phyloP scores from a whole-genome alignment of 1,284 basidiomycete genomes.

The Naganishia albida region DNA sequence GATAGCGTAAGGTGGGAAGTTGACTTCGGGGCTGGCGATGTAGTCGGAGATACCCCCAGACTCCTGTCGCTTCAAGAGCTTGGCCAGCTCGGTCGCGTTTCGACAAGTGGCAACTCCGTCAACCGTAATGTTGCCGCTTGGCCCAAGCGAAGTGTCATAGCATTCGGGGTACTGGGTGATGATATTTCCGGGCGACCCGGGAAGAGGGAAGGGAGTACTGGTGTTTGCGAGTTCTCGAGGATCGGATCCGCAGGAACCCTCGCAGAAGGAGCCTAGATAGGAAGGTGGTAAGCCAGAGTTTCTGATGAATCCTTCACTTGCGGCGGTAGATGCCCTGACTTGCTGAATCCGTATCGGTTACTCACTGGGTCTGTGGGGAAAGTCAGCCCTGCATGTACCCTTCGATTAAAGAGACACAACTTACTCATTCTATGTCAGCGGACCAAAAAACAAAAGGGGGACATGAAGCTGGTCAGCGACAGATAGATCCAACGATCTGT shows the following conservation, averaged over 20 bases:
- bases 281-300: background rate
- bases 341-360: too few species aligned
- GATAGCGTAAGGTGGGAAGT: constrained; percentile 47
- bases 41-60: background rate
- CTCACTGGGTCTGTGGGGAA: background rate
- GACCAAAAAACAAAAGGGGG: too few species aligned
- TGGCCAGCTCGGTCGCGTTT: constrained; percentile 30
- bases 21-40: constrained; percentile 39
- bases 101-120: constrained; percentile 26
- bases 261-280: constrained; percentile 59
- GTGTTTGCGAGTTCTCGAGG: constrained; percentile 27
- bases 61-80: constrained; percentile 25
- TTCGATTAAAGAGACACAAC: background rate
- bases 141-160: constrained; percentile 25
- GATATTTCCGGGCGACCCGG: constrained; percentile 38
- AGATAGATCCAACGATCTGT: background rate
- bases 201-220: constrained; percentile 24
- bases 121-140: constrained; percentile 27
- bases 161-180: constrained; percentile 45
- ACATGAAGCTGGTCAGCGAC: background rate
- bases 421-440: background rate
- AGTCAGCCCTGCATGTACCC: too few species aligned
- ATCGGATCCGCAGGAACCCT: constrained; percentile 58
- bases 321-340: too few species aligned
- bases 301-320: too few species aligned